Base-by-base conservation (phyloP, 805 yeast species). In the Saccharomyces paradoxus region DNA sequence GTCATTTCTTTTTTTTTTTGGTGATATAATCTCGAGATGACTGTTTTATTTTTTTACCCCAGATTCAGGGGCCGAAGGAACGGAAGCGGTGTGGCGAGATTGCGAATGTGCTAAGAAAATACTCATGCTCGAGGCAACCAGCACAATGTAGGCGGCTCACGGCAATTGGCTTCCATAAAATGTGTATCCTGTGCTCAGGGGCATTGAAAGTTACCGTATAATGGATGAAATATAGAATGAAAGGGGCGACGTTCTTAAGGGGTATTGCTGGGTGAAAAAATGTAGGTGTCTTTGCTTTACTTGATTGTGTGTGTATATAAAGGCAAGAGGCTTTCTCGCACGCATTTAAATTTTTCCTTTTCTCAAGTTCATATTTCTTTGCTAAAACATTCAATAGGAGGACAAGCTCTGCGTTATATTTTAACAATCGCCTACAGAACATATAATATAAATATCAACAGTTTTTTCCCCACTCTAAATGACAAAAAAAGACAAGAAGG, bases 401-500 rank as follows among this genome's bases (percentile, higher is more conserved):
- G 44, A 10, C 44, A 37, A 37, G 44, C 8, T 17, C 12, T 17
- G 24, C 22, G 7, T 37, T 37, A 9, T 17, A 9, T 17, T 17
- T 2, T 8, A 17, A n/a, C 8, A 17, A 37, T 17, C 12, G 13
- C 13, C 12, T 8, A 17, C 24, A 37, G 24, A 17, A 7, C 44
- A 37, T 37, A 13, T 14, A 31, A n/a, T 17, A 7, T 9, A 17
- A 3, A 17, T 32, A 32, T 32, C 21, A 12, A 22, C 31, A 22
- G 49, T 28, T n/a, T 27, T 27, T 9, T n/a, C 9, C 4, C n/a
- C 22, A 46, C 14, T 24, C 10, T 46, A 26, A 30, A 65, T 65
- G 67, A 56, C 60, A 2, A 67, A 68, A 59, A 67, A 67, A 50
- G 66, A 61, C 49, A 67, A 67, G 60, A 61, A 58, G 28, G 67